A percentile compares a stretch with the other conserved stretches of the same genome.
phyloP scores from a whole-genome alignment of 257 asterid species.

The Solanum tarijense region DNA sequence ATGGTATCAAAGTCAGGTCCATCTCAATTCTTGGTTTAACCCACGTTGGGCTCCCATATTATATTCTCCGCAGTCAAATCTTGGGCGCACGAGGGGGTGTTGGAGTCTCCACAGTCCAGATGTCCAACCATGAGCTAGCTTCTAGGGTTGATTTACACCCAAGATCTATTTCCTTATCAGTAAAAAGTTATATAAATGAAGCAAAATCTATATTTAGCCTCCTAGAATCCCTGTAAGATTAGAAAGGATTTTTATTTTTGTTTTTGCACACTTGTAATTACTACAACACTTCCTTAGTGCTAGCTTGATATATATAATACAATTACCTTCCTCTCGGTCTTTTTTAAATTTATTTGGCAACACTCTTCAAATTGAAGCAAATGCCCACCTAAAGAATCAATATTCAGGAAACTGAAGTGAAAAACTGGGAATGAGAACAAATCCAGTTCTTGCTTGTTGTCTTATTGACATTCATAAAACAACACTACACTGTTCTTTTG shows the following conservation, averaged over 20 bases:
- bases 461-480: not conserved
- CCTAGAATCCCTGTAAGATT: not conserved
- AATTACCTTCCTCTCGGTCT: not conserved
- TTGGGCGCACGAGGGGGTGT: not conserved
- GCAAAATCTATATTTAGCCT: not conserved
- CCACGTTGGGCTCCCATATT: not conserved
- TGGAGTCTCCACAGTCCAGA: not conserved
- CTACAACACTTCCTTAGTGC: not conserved
- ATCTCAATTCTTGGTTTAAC: not conserved
- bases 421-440: not conserved
- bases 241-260: not conserved
- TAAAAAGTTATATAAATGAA: not conserved
- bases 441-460: not conserved
- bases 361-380: not conserved
- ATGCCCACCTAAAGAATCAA: not conserved
- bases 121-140: not conserved
- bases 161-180: not conserved
- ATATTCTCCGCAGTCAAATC: not conserved
- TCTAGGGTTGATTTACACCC: not conserved
- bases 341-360: not conserved
- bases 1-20: not conserved
- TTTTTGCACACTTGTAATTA: not conserved
- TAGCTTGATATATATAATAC: not conserved
- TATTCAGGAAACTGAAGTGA: not conserved
- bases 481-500: not conserved